Base-by-base conservation (phyloP, 129 eudicot species). In the Lactuca saligna region DNA sequence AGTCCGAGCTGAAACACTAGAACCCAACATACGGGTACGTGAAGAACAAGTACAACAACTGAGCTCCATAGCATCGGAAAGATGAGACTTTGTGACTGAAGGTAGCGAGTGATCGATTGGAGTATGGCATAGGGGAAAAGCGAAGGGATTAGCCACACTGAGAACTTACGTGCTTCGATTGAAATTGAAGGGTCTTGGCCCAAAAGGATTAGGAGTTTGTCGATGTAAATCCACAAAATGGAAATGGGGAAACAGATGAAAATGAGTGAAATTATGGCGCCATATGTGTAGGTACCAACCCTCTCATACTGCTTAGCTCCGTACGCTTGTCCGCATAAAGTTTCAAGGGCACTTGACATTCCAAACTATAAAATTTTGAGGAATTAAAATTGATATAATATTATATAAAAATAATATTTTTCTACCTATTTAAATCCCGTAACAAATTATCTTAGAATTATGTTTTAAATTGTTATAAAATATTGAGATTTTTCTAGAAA, bases 111-210 rank as follows among this genome's bases (percentile, higher is more conserved):
- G 44, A 86, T 61, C 17, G 73, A 46, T 66, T 86, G 82, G 34
- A 81, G 82, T 58, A 82, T 65, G 9, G 91, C 79, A 13, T 74
- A 67, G 4, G 83, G 81, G 61, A 76, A 80, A 8, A 75, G 57
- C 7, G 81, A 1, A 3, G 88, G 84, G 17, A 88, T 75, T 6
- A 82, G 84, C 81, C 82, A 82, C 3, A 75, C 65, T 6, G 88
- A 69, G 48, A 66, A 88, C 35, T 50, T 75, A 10, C 91, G 82
- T 48, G 91, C 95, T 78, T 80, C 82, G 9, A 17, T 44, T 51
- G 95, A 80, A 33, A 85, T 78, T 16, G 31, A 61, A 53, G 90
- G 86, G 69, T 88, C 88, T 74, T 88, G 95, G 25, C 91, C 88
- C 0, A 75, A 44, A 64, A 88, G 5, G 65, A 84, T 63, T 5